Base-by-base conservation (phyloP, 768 basidiomycete genomes). In the Podaxis sp. region DNA sequence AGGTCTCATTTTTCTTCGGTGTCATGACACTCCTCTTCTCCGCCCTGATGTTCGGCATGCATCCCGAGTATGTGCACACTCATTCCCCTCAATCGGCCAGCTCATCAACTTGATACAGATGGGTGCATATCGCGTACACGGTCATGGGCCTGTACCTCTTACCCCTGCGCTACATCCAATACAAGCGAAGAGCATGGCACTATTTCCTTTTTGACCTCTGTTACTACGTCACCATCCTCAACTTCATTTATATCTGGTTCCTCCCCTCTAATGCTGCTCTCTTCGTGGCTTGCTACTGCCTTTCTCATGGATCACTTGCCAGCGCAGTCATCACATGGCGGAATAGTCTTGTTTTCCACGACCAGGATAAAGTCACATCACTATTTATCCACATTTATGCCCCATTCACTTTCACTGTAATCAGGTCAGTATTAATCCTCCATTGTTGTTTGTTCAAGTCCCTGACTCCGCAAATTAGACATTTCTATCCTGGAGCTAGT, bases 271-370 rank as follows among this genome's bases (percentile, higher is more conserved):
- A 83, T 61, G 78, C 89, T 5, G 78, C 85, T 2, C 81, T 98
- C 17, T 98, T 96, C 75, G 85, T 93, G 55, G 93, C 95, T 3
- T 96, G 93, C 70, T 98, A 97, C 70, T 92, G 93, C 66, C 82
- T 98, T 25, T 91, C 94, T 0, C 89, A 97, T 71, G 97, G 95
- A 0, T 85, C 91, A 0, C 83, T 97, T 36, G 96, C 93, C 0
- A 93, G 91, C 56, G 96, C 96, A 0, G 95, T 98, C 54, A 93
- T 98, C 67, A 98, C 96, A 9, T 99, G 97, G 97, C 84, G 97
- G 64, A 99, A 99, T 70, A 96, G 93, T 66, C 86, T 99, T 24
- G 97, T 99, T 2, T 99, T 99, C 78, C 97, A 99, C 70, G 95
- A 96, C 69, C 83, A 87, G 59, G 97, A 99, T 74, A 98, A 98